phyloP scores from a whole-genome alignment of 1,284 basidiomycete species.

The Microbotryomycetes sp. region DNA sequence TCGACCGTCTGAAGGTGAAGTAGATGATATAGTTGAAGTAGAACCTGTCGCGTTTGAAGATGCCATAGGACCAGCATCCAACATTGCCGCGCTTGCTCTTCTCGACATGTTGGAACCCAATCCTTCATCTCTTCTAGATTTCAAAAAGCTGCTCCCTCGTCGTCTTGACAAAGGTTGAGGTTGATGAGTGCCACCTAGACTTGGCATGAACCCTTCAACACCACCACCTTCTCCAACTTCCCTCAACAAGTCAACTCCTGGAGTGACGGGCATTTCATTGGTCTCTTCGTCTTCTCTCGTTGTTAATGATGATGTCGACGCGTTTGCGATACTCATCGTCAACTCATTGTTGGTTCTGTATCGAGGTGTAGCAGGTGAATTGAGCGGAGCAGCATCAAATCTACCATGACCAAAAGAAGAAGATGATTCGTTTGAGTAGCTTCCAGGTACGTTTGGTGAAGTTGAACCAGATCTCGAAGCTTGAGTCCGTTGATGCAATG shows the following conservation, averaged over 20 bases:
- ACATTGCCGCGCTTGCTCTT: neutral
- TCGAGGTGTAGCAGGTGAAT: slow-evolving; percentile 23
- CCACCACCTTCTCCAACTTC: slow-evolving; percentile 21
- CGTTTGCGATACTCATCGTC: neutral
- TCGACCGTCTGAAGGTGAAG: slow-evolving; percentile 27
- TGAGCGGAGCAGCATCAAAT: slow-evolving; percentile 34
- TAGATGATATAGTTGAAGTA: slow-evolving; percentile 23
- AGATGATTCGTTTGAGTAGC: neutral
- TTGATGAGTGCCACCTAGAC: slow-evolving; percentile 26
- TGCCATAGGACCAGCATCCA: neutral
- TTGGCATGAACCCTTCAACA: slow-evolving; percentile 33
- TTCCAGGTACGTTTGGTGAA: neutral
- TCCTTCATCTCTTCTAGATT: slow-evolving; percentile 8
- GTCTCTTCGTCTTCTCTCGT: slow-evolving; percentile 1
- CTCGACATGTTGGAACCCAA: neutral
- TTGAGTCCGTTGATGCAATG: slow-evolving; percentile 32
- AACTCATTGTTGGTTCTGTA: neutral
- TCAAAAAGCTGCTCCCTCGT: slow-evolving; percentile 25
- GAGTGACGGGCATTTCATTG: slow-evolving; percentile 27
- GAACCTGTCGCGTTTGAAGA: neutral
- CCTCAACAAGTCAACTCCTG: slow-evolving; percentile 27
- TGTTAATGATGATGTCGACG: too few relatives aligned
- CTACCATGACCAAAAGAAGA: slow-evolving; percentile 8
- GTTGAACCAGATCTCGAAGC: neutral
- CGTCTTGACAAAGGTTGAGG: slow-evolving; percentile 23